Percentiles rank a stretch among this genome's conserved stretches.
Evolutionary conservation across 2,329 filamentous ascomycete species (phyloP).

Genomic region (Fusarium robinianum): DNA sequence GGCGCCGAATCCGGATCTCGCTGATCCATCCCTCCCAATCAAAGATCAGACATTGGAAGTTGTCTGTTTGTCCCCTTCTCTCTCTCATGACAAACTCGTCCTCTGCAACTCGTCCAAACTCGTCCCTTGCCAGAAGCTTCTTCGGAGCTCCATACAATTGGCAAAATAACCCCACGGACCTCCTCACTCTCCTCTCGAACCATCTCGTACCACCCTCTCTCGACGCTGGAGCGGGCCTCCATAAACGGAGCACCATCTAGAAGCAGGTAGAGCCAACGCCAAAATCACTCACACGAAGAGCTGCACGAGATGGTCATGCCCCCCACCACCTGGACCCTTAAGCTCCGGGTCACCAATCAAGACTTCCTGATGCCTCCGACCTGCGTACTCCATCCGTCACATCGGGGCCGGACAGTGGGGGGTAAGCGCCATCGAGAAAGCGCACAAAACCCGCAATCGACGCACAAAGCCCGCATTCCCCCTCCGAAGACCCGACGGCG

Average conservation of each 20-base stretch:
- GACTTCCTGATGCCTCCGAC: conserved; percentile 8
- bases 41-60: too few species aligned
- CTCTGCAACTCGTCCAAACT: too few species aligned
- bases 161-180: conserved; percentile 2
- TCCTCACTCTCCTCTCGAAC: conserved; percentile 25
- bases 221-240: conserved; percentile 11
- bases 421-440: conserved; percentile 14
- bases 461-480: conserved; percentile 25
- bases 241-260: conserved; percentile 12
- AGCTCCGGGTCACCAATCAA: conserved; percentile 24
- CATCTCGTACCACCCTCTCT: conserved; percentile 21
- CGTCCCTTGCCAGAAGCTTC: conserved; percentile 10
- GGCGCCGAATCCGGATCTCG: too few species aligned
- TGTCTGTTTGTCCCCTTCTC: too few species aligned
- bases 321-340: conserved; percentile 25
- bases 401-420: conserved; percentile 2
- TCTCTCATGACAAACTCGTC: too few species aligned
- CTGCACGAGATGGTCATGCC: conserved; percentile 2
- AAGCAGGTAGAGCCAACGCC: conserved; percentile 18
- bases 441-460: conserved; percentile 27
- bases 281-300: conserved; percentile 34
- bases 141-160: too few species aligned
- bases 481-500: too few species aligned
- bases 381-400: conserved; percentile 16
- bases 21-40: too few species aligned